Percentiles rank a stretch among this genome's conserved stretches.
Conservation (phyloP, 176 grass and related monocot species). For the Bromus sterilis region DNA sequence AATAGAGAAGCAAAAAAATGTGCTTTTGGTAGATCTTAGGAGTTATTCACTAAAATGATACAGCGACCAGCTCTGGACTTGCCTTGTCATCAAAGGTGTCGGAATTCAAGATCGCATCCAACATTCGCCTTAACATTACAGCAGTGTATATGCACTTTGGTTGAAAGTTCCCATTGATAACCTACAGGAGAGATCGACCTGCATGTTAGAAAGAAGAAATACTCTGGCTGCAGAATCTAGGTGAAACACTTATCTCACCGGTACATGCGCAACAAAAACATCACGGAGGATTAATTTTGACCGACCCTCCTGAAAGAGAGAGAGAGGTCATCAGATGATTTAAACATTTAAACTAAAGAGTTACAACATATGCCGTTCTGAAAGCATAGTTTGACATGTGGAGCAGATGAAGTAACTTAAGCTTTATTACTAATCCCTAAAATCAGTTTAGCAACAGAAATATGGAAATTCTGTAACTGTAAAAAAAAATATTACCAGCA, state of each 20-base stretch:
- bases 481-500: background rate
- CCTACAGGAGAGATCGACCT: constrained; percentile 29
- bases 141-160: constrained; percentile 86
- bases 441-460: background rate
- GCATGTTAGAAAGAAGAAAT: background rate
- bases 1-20: background rate
- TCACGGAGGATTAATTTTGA: constrained; percentile 66
- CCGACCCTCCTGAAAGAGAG: constrained; percentile 50
- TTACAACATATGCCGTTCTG: background rate
- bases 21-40: background rate
- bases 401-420: background rate
- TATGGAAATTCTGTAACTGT: background rate
- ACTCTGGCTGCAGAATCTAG: constrained; percentile 16
- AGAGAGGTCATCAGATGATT: background rate
- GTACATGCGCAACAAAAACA: constrained; percentile 93
- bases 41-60: background rate
- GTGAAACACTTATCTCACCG: constrained; percentile 42
- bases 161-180: constrained; percentile 55
- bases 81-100: constrained; percentile 98
- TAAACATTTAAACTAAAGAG: constrained; percentile 6
- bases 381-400: background rate
- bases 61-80: background rate
- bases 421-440: background rate
- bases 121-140: constrained; percentile 92
- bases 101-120: constrained; percentile 79